A percentile compares a stretch with the other conserved stretches of the same genome.
Evolutionary conservation across 208 protist species (phyloP).

Genomic region (Sergeia podlipaevii): DNA sequence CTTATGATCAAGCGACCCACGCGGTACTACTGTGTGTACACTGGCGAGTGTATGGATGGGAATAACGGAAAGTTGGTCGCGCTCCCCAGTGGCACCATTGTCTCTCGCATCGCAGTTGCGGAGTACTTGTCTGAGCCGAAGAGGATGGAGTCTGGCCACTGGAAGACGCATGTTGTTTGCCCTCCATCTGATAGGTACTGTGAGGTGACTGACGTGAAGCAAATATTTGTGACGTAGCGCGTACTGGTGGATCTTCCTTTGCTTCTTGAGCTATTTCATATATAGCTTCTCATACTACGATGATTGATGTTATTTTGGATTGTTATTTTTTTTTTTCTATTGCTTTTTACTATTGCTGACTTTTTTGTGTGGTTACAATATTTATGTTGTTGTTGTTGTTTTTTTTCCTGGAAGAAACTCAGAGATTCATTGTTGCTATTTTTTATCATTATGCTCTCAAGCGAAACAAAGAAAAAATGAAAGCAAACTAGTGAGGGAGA

Average conservation of each 20-base stretch:
- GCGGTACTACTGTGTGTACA: constrained; percentile 68
- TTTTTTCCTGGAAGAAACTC: too few relatives aligned
- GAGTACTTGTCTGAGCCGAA: constrained; percentile 13
- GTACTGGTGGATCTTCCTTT: neutral
- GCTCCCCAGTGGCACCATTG: constrained; percentile 23
- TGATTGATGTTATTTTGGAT: too few relatives aligned
- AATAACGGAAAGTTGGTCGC: constrained; percentile 12
- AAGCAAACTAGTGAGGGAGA: too few relatives aligned
- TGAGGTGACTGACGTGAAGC: constrained; percentile 4
- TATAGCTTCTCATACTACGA: too few relatives aligned
- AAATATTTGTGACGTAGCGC: constrained; percentile 30
- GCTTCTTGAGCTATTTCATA: too few relatives aligned
- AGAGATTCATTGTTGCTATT: too few relatives aligned
- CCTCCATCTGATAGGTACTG: constrained; percentile 22
- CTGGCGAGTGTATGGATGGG: constrained; percentile 44
- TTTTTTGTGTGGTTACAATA: too few relatives aligned
- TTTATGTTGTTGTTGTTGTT: too few relatives aligned
- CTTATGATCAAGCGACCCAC: constrained; percentile 69
- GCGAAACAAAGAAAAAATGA: too few relatives aligned
- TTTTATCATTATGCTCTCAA: too few relatives aligned
- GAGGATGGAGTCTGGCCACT: constrained; percentile 14
- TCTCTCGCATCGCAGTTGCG: constrained; percentile 16
- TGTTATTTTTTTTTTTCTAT: too few relatives aligned
- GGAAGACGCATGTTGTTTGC: constrained; percentile 22
- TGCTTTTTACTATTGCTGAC: too few relatives aligned